A percentile compares a stretch with the other conserved stretches of the same genome.
Evolutionary conservation across 2,329 filamentous ascomycete species (phyloP).

Genomic region (Sporothrix globosa): DNA sequence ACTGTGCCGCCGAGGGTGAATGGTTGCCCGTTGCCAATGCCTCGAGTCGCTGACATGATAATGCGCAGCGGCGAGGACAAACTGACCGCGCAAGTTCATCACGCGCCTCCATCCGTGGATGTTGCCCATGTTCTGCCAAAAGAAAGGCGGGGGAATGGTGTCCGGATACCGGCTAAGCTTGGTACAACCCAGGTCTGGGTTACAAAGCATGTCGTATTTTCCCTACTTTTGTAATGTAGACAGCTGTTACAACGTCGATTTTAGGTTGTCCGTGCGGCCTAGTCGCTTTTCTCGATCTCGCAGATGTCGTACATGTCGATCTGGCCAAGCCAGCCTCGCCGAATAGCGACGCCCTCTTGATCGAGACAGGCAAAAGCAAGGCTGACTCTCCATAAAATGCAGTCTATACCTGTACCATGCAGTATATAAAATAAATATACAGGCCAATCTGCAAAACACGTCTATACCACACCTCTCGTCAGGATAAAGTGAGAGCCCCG

Average conservation of each 20-base stretch:
- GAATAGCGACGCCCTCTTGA: neutral
- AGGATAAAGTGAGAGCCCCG: neutral
- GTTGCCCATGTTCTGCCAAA: neutral
- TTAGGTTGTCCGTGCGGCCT: neutral
- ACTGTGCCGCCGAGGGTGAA: neutral
- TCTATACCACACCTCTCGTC: neutral
- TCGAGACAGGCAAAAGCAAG: neutral
- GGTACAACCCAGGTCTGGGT: too few species aligned
- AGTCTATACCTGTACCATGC: neutral
- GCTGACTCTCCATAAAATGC: constrained; percentile 2
- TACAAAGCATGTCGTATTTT: neutral
- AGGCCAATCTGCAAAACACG: neutral
- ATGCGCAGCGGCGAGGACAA: neutral
- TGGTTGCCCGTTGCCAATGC: neutral
- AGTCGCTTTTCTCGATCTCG: neutral
- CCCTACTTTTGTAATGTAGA: neutral
- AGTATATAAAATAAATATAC: neutral
- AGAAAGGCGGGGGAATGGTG: neutral
- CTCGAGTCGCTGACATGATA: neutral
- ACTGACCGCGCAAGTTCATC: too few species aligned
- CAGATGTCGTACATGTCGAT: neutral
- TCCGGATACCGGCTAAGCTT: constrained; percentile 1
- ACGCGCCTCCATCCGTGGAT: too few species aligned
- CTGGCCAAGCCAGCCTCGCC: constrained; percentile 11
- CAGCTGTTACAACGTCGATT: neutral